Evolutionary conservation across 208 protist species (phyloP).

Genomic region (Kentomonas sorsogonicus): DNA sequence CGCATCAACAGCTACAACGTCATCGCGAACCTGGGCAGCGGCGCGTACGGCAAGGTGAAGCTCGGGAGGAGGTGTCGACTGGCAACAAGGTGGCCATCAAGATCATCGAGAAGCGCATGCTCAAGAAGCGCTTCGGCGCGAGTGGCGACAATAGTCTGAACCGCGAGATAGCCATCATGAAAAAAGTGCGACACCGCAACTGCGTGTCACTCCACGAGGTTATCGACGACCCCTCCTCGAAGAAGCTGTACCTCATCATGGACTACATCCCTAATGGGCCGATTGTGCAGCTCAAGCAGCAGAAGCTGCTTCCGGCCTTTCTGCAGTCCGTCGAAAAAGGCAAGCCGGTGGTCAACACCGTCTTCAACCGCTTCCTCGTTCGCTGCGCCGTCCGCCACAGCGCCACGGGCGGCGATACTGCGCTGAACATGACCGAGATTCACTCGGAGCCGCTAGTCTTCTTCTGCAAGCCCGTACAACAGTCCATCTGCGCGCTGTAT

Average conservation of each 20-base stretch:
- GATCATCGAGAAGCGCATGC: slow-evolving; percentile 66
- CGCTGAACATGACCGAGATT: slow-evolving; percentile 28
- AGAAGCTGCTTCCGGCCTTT: slow-evolving; percentile 18
- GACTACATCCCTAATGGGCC: slow-evolving; percentile 86
- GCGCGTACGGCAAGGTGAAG: slow-evolving; percentile 65
- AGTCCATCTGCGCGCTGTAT: slow-evolving; percentile 40
- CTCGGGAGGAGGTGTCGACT: slow-evolving; percentile 47
- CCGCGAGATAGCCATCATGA: slow-evolving; percentile 90
- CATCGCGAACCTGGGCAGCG: slow-evolving; percentile 47
- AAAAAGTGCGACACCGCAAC: slow-evolving; percentile 94
- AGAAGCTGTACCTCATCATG: slow-evolving; percentile 91
- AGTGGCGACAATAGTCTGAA: slow-evolving; percentile 40
- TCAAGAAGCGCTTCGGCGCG: slow-evolving; percentile 54
- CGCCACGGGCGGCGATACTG: slow-evolving; percentile 5
- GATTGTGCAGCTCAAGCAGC: slow-evolving; percentile 44
- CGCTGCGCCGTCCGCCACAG: slow-evolving; percentile 33
- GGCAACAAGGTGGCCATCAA: slow-evolving; percentile 68
- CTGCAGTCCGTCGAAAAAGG: slow-evolving; percentile 25
- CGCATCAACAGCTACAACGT: slow-evolving; percentile 76
- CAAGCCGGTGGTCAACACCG: slow-evolving; percentile 19
- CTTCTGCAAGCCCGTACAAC: slow-evolving; percentile 30
- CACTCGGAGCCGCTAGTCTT: slow-evolving; percentile 24
- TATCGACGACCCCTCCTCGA: slow-evolving; percentile 89
- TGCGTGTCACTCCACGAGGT: slow-evolving; percentile 93
- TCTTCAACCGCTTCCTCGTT: slow-evolving; percentile 29